Evolutionary conservation across 805 yeast genomes (phyloP).

Genomic region (Sungouiella thailandica): DNA sequence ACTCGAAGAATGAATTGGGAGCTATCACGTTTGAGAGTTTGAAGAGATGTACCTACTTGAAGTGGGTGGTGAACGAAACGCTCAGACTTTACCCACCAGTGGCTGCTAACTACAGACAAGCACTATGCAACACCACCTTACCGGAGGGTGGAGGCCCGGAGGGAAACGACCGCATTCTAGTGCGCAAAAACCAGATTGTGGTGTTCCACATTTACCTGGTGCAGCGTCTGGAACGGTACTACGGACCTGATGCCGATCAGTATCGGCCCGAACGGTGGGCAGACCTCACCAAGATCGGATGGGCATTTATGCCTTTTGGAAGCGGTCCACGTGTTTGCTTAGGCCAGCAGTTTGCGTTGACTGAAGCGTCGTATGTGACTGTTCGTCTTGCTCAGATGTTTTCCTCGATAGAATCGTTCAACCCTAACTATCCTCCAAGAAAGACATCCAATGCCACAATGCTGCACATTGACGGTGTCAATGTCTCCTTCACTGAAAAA

Average conservation of each 20-base stretch:
- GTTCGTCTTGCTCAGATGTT: conserved; percentile 8
- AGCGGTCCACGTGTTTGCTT: conserved; percentile 13
- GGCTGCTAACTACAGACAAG: conserved; percentile 43
- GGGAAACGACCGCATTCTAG: conserved; percentile 28
- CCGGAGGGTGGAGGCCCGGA: conserved; percentile 48
- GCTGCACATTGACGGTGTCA: conserved; percentile 9
- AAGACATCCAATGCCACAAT: conserved; percentile 5
- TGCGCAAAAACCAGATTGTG: conserved; percentile 9
- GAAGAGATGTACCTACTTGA: conserved; percentile 42
- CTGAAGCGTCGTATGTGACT: conserved; percentile 12
- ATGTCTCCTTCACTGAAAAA: background rate
- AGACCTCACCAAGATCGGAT: conserved; percentile 4
- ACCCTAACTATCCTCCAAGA: conserved; percentile 6
- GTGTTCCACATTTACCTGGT: conserved; percentile 8
- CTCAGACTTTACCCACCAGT: conserved; percentile 49
- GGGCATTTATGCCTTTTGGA: conserved; percentile 11
- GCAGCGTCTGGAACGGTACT: conserved; percentile 9
- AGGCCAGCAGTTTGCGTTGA: conserved; percentile 14
- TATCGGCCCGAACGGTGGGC: conserved; percentile 15
- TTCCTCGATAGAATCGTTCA: conserved; percentile 2
- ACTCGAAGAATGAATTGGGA: conserved; percentile 17
- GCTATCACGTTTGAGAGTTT: conserved; percentile 43
- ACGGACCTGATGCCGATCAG: conserved; percentile 10
- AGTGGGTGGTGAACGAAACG: conserved; percentile 42
- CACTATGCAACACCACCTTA: conserved; percentile 41